Base-by-base conservation (phyloP, 345 rosid species). In the Syzygium jambos region DNA sequence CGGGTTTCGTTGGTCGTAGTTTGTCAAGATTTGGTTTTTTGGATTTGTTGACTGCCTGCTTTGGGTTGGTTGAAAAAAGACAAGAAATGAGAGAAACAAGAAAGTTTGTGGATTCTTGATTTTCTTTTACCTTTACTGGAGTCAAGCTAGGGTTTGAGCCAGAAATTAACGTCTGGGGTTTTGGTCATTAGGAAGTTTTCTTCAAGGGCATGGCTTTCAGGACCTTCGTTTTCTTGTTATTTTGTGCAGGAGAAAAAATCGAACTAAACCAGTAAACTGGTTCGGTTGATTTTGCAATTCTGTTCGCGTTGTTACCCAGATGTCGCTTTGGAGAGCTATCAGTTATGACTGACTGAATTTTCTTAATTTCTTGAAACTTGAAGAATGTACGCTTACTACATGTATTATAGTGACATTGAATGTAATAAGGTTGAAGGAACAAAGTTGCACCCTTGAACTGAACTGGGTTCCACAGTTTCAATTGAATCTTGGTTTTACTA, bases 1-100 rank as follows among this genome's bases (percentile, higher is more conserved):
- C 53, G 56, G 41, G 56, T n/a, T 88, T 85, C 43, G 73, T 87
- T 77, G 41, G 22, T 25, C 30, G 52, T 89, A 87, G 86, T 86
- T 52, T 34, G 30, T 53, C 59, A 52, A 84, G 86, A 84, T 84
- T 52, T 84, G 86, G 61, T 52, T 51, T 27, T 5, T 51, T 17
- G 65, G 29, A 43, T 52, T 73, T 34, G 49, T 17, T 86, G 84
- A 29, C 43, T 73, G 51, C 21, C 80, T 34, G 25, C 80, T 73
- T 73, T 17, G 49, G 61, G 49, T 73, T 85, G 51, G 78, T 84
- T 54, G 63, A 17, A 53, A 30, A 52, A 41, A 34, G 63, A 34
- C 30, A 41, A 34, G 43, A 52, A 84, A 6, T 14, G 43, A 59
- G 68, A 87, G 61, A 43, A 15, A 68, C 17, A 73, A 27, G 51